Base-by-base conservation (phyloP, 495 filamentous ascomycete genomes). In the Corynascus novoguineensis region DNA sequence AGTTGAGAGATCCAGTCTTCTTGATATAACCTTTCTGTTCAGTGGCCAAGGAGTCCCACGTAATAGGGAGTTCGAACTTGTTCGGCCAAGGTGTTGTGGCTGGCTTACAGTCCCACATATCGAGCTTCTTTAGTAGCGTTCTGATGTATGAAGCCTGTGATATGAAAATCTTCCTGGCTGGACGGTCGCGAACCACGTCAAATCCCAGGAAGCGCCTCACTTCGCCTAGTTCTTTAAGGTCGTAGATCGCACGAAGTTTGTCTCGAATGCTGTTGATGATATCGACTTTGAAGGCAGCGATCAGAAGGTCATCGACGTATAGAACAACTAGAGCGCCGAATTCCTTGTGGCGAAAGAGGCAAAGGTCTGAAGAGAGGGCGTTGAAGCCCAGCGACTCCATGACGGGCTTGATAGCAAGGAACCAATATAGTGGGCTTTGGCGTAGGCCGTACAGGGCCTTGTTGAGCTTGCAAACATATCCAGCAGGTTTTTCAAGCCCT, bases 281-380 rank as follows among this genome's bases (percentile, higher is more conserved):
- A 7, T 7, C 6, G 1, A 5, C 7, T 4, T 6, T 40, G 0
- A 17, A 11, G 5, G 40, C 40, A 3, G 29, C 17, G 8, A 53
- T 27, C 4, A 58, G 22, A 7, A 58, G 27, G 31, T 58, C 40
- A 32, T 53, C 56, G 4, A 58, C 21, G 21, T 58, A 58, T 0
- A 58, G 24, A 0, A 53, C 5, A 0, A 58, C 9, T 3, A 58
- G 3, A 14, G 28, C 22, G 29, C 56, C 29, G 1, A 10, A n/a
- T 7, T 52, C 24, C 14, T 29, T 47, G 14, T 58, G 9, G 2
- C 7, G 0, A 14, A 58, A 58, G 1, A 58, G 48, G 31, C 40
- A 58, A 1, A 47, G 25, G 31, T 53, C 25, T 0, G 17, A 4
- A 9, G 21, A 12, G 0, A 58, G 19, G n/a, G 47, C 5, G 5